Evolutionary conservation across 1,284 basidiomycete species (phyloP), one percentile per base, ranked within the genome.

Genomic region (Malassezia arunalokei): DNA sequence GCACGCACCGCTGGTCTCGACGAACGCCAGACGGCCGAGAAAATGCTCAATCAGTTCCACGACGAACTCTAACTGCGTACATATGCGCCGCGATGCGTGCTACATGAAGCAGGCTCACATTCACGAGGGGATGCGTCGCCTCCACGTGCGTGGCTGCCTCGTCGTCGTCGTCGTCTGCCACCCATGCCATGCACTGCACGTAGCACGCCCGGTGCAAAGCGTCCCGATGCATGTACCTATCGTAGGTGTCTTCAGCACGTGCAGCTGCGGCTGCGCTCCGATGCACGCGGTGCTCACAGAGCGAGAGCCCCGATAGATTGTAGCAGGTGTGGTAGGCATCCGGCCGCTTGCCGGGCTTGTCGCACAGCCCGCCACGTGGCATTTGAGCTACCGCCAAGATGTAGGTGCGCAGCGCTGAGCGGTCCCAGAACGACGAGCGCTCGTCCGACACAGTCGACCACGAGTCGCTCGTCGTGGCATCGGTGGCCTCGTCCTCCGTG

Each of bases 311-410:
- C 12, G 59, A 57, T 6, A 73, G 60, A 47, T 73, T 73, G 65
- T 73, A 71, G 56, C 64, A 68, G n/a, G 70, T 73, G 44, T 73
- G 71, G 49, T 73, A 73, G 12, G 67, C 67, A 41, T 73, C 71
- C 1, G 69, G 59, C 39, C 73, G 86, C 84, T 94, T 95, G 41
- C 86, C 86, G 8, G 92, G 94, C 72, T 98, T 98, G 73, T 98
- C 92, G 9, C 89, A 78, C 47, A 98, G 75, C 8, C 92, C 92
- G 11, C 90, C 91, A 8, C 58, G 43, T 3, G 47, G 12, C 6
- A 40, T 52, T 69, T 98, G 94, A 0, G 84, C 88, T 6, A 86
- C 87, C 51, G 83, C 80, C 3, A 95, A 77, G 43, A 95, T 80
- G 69, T 88, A 98, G 64, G 87, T 82, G 68, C 96, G 89, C 20